Conservation (phyloP, 2,329 filamentous ascomycete genomes). For the Tolypocladium pustulatum region DNA sequence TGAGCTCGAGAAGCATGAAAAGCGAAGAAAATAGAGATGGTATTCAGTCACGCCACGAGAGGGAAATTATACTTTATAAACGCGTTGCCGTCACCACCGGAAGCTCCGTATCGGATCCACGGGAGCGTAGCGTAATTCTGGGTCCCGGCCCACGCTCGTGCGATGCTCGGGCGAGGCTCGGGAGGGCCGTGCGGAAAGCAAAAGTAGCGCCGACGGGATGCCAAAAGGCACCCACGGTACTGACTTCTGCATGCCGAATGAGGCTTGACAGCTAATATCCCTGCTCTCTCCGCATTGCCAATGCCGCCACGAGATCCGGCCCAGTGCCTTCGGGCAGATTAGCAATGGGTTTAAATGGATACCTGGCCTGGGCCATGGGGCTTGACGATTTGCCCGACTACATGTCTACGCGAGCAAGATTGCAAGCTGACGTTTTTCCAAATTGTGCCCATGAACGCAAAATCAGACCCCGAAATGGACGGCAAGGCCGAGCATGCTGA, state of each 20-base stretch:
- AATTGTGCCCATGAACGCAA: conserved; percentile 2
- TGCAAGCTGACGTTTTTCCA: background rate
- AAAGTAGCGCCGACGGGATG: background rate
- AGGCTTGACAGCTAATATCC: background rate
- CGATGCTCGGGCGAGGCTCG: too few relatives aligned
- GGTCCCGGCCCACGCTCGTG: background rate
- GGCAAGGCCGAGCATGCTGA: conserved; percentile 10
- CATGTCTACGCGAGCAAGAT: background rate
- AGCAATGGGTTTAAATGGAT: background rate
- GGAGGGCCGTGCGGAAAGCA: background rate
- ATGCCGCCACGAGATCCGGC: background rate
- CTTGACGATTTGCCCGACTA: background rate
- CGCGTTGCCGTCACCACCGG: background rate
- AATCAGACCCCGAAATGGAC: conserved; percentile 4
- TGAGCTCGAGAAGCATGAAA: background rate
- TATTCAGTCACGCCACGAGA: background rate
- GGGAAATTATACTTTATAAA: background rate
- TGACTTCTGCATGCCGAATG: background rate
- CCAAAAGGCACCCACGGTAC: background rate
- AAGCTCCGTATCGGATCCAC: background rate
- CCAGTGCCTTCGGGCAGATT: background rate
- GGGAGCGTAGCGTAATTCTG: background rate
- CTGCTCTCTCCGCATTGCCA: background rate
- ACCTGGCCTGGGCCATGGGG: background rate
- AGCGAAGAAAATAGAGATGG: background rate